Evolutionary conservation across 2,329 filamentous ascomycete species (phyloP), one percentile per base, ranked within the genome.

Genomic region (Pestalotiopsis sp.): DNA sequence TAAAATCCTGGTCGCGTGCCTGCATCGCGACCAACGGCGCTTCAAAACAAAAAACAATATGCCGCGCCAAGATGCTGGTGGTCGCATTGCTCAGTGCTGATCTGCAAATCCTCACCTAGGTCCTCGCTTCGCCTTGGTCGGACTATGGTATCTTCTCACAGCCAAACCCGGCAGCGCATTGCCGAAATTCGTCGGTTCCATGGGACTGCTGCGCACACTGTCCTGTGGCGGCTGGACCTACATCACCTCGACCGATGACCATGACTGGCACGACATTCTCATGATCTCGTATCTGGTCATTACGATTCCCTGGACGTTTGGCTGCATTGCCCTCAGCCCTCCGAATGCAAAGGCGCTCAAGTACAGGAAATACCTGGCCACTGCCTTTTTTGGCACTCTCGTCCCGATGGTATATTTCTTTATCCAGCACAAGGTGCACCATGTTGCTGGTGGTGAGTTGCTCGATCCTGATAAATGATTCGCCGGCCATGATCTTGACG

Each of bases 211-310:
- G 76, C 90, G 96, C 74, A 98, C 95, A 10, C 82, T 98, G 68
- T 97, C 94, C 3, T 99, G 96, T 77, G 96, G 95, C 74, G 96
- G 96, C 68, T 99, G 96, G 95, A 98, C 96, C 65, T 99, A 98
- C 80, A 90, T 99, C 70, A 99, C 96, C 30, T 98, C 96, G 70
- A 99, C 96, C 57, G 96, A 99, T 78, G 94, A 98, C 78, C 96
- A 99, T 80, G 90, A 97, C 80, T 98, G 94, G 94, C 96, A 99
- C 79, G 96, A 99, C 77, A 95, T 98, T 70, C 95, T 99, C 79
- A 99, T 99, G 96, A 98, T 99, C 73, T 97, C 94, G 14, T 99
- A 99, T 80, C 85, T 99, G 67, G 91, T 99, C 59, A 92, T 94
- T 40, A 98, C 96, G 2, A 85, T 99, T 66, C 96, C 96, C 1